Percentiles rank a stretch among this genome's conserved stretches.
phyloP scores from a whole-genome alignment of 768 basidiomycete species.

The Cystobasidium ongulense region DNA sequence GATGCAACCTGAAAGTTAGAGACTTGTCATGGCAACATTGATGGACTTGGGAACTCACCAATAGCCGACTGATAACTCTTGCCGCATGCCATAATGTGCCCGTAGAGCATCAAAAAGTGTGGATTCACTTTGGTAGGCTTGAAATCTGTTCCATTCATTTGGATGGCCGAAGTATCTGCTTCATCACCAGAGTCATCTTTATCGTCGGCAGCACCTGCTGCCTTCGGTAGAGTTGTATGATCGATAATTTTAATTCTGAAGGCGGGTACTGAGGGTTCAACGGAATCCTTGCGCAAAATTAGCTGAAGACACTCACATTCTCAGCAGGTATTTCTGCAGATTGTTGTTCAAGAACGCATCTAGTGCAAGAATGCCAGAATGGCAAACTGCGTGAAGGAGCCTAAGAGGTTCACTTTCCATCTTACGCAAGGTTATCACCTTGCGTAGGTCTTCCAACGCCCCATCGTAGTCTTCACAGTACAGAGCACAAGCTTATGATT shows the following conservation, averaged over 20 bases:
- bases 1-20: too few relatives aligned
- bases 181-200: conserved; percentile 13
- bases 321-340: conserved; percentile 71
- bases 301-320: conserved; percentile 50
- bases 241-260: conserved; percentile 32
- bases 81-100: conserved; percentile 68
- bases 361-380: conserved; percentile 61
- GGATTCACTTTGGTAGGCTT: conserved; percentile 62
- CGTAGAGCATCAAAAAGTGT: conserved; percentile 65
- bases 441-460: conserved; percentile 67
- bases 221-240: conserved; percentile 36
- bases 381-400: conserved; percentile 64
- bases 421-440: conserved; percentile 65
- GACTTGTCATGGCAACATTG: too few relatives aligned
- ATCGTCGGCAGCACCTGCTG: conserved; percentile 44
- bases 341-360: conserved; percentile 70
- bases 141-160: conserved; percentile 39
- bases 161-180: conserved; percentile 4
- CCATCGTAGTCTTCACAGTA: conserved; percentile 53
- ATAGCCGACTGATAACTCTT: conserved; percentile 87
- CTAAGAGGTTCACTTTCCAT: conserved; percentile 80
- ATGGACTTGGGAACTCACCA: too few relatives aligned
- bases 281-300: conserved; percentile 48
- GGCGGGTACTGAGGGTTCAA: conserved; percentile 41
- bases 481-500: conserved; percentile 61